These are phyloP conservation scores for Malania oleifera DNA, from an alignment of 164 flowering plant genomes.

Conservation along the genomic window DNA sequence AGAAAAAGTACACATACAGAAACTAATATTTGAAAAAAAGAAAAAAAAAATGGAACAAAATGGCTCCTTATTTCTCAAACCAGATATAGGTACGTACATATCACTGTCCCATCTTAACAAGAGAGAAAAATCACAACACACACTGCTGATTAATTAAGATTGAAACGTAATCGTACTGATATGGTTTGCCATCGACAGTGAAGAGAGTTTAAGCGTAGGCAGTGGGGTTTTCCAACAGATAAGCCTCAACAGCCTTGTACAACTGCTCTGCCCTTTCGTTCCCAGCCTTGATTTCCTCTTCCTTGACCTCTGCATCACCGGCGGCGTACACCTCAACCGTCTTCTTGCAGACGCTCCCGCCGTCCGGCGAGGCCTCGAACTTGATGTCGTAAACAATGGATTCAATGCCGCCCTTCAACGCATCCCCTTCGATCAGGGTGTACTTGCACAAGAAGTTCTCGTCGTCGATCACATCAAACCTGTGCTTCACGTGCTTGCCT, in stretches of 20 bases:
- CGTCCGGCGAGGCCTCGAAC: constrained; percentile 7
- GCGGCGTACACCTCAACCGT: constrained; percentile 3
- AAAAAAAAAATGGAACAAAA: no score
- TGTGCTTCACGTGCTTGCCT: no score
- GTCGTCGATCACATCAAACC: constrained; percentile 6
- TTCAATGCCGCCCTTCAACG: constrained; percentile 1
- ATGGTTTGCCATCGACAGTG: no score
- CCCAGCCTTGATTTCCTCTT: constrained; percentile 10
- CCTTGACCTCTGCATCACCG: constrained; percentile 4
- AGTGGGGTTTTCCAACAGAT: neutral
- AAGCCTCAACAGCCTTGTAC: constrained; percentile 3
- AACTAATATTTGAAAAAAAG: no score
- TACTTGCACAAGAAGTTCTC: constrained; percentile 14
- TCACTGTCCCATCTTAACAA: no score
- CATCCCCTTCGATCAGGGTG: constrained; percentile 13
- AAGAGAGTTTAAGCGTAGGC: constrained; percentile 4
- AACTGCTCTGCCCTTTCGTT: neutral
- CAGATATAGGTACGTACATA: no score
- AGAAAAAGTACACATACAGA: no score
- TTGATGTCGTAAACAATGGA: constrained; percentile 10
- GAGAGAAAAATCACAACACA: no score
- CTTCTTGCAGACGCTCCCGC: constrained; percentile 14
- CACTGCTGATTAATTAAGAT: no score
- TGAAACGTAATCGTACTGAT: no score
- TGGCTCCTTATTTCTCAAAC: no score